A percentile compares a stretch with the other conserved stretches of the same genome.
These are phyloP conservation scores for Cucumis variabilis DNA, from an alignment of 331 rosid genomes.

Conservation along the genomic window DNA sequence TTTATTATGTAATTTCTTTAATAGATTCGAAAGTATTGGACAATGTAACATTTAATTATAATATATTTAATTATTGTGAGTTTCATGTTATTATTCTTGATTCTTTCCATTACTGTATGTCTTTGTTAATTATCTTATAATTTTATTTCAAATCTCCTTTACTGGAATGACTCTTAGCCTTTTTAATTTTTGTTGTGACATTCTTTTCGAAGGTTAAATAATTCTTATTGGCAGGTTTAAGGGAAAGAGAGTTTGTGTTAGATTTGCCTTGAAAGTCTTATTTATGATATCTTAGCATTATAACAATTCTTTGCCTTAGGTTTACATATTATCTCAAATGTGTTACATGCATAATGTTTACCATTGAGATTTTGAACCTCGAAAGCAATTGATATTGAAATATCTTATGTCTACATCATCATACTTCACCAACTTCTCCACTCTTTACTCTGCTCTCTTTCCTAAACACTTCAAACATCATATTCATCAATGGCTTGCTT, in stretches of 20 bases:
- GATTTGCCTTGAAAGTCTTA: background rate
- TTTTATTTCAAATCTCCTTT: conserved; percentile 63
- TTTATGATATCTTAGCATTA: no score
- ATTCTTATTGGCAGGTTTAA: no score
- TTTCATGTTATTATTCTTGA: conserved; percentile 28
- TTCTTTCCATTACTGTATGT: background rate
- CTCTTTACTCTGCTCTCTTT: background rate
- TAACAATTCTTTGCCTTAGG: no score
- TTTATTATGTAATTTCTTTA: no score
- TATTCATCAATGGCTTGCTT: conserved; percentile 32
- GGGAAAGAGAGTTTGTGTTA: no score
- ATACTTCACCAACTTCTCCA: background rate
- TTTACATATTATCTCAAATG: background rate
- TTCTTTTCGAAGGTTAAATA: conserved; percentile 66
- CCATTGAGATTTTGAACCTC: background rate
- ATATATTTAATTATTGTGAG: conserved; percentile 74
- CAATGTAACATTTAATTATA: no score
- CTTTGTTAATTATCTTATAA: background rate
- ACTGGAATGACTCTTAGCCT: conserved; percentile 74
- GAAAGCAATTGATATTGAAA: background rate
- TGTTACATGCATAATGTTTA: background rate
- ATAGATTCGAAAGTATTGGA: no score
- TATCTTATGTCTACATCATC: background rate
- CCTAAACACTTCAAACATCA: background rate
- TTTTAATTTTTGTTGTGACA: conserved; percentile 61